Base-by-base conservation (phyloP, 148 eudicot species). In the Chenopodium suecicum region DNA sequence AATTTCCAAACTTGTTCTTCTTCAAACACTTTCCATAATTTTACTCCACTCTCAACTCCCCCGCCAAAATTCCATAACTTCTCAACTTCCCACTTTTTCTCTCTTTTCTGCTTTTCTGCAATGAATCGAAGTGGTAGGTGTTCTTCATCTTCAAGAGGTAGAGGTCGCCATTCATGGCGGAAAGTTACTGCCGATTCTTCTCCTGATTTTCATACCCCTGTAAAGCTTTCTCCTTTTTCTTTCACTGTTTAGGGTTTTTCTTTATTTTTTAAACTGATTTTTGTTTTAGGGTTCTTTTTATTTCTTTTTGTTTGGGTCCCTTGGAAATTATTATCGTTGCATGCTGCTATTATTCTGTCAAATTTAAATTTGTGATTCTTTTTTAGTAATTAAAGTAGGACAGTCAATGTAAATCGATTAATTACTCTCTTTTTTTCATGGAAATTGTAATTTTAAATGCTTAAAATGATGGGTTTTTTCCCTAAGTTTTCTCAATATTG, bases 161-260 rank as follows among this genome's bases (percentile, higher is more conserved):
- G 77, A 65, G 66, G 73, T 2, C 68, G 20, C n/a, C 37, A 37
- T 13, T 19, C 60, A 84, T 84, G 86, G 86, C 86, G 47, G 31
- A 32, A 64, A 20, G 65, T 71, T n/a, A 10, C 78, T 17, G 1
- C 37, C 70, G 50, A 48, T 72, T 72, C 83, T 11, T 65, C 81
- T 47, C 65, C 83, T 70, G 12, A 22, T 76, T 22, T 7, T 75
- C 86, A 69, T 4, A 56, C 83, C 74, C 58, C 66, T 80, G 86
- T 84, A 80, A 67, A 6, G 44, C 44, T 74, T 75, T 31, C 47
- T 3, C 31, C 20, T 56, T 20, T 34, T 70, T n/a, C 79, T 37
- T 20, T 50, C 1, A 16, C 3, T 27, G 25, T 27, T 31, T 47
- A 5, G 22, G 14, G 54, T 50, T 80, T 54, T 69, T n/a, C 5